Base-by-base conservation (phyloP, 257 asterid genomes). In the Ilex asprella region DNA sequence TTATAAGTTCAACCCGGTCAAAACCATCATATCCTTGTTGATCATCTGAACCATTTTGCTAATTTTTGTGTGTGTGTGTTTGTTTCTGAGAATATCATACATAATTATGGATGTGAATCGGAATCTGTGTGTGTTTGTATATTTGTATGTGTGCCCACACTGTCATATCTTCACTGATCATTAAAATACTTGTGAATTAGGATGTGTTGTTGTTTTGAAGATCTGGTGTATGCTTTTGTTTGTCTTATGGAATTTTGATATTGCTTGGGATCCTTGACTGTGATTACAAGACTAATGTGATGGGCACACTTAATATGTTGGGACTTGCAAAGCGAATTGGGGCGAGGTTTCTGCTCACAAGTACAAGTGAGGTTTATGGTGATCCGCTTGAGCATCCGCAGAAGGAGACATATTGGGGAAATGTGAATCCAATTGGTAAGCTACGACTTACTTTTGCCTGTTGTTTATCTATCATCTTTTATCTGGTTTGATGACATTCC, bases 341-440 rank as follows among this genome's bases (percentile, higher is more conserved):
- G 30, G 96, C 98, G 1, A 82, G 83, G 77, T 86, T 91, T 74
- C 81, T 91, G 71, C 87, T 91, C 44, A 91, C 98, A 6, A 91
- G 98, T 76, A 91, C 98, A 1, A 91, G 98, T 77, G 98, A 91
- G 80, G 98, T 91, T 63, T 91, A 91, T 70, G 98, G 98, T 14
- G 98, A 91, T 74, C 98, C 98, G 10, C 94, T 91, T 54, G 96
- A 91, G 95, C 98, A 91, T 81, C 98, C 98, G 13, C 98, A 91
- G 70, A 91, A 91, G 80, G 98, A 91, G 84, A 86, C 96, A 0
- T 91, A 91, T 58, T 91, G 98, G 98, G 98, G 98, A 44, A 88
- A 88, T 69, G 98, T 91, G 75, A 91, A 91, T 70, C 98, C 98
- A 39, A 91, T 91, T 55, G 98, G 98, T 79, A 59, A 62, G 82